These are phyloP conservation scores for Pyrus pyrifolia DNA, from an alignment of 306 rosid species.

Conservation along the genomic window DNA sequence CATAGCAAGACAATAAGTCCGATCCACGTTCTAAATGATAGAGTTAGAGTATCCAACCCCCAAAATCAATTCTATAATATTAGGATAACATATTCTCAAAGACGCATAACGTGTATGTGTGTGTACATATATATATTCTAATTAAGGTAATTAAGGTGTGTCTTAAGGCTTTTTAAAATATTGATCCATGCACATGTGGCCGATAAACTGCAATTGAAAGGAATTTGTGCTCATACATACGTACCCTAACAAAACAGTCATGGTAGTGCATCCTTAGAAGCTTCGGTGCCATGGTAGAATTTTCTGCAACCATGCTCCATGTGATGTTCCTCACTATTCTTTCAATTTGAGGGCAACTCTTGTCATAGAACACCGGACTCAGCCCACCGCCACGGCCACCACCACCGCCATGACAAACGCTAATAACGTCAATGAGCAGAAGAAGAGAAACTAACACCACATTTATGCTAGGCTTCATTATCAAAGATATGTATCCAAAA, in stretches of 20 bases:
- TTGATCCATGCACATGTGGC: too few relatives aligned
- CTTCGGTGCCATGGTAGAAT: slow-evolving; percentile 19
- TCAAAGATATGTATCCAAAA: neutral
- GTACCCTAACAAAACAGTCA: slow-evolving; percentile 42
- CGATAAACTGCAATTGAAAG: too few relatives aligned
- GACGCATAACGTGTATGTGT: too few relatives aligned
- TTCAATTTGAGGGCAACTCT: slow-evolving; percentile 20
- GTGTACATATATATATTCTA: too few relatives aligned
- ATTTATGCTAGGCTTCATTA: neutral
- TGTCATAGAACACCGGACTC: neutral
- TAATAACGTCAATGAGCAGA: neutral
- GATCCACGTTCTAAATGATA: too few relatives aligned
- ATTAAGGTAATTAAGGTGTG: too few relatives aligned
- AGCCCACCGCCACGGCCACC: neutral
- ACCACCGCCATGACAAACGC: neutral
- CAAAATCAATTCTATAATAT: too few relatives aligned
- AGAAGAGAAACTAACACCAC: slow-evolving; percentile 11
- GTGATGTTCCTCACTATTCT: slow-evolving; percentile 4
- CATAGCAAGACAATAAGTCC: too few relatives aligned
- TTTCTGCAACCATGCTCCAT: slow-evolving; percentile 5
- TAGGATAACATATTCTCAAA: too few relatives aligned
- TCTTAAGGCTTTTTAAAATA: too few relatives aligned
- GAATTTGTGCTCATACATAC: neutral
- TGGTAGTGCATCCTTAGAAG: slow-evolving; percentile 40
- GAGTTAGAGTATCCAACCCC: too few relatives aligned